Percentiles rank a stretch among this genome's conserved stretches.
These are phyloP conservation scores for Daucus carota DNA, from an alignment of 129 eudicot species.

Conservation along the genomic window DNA sequence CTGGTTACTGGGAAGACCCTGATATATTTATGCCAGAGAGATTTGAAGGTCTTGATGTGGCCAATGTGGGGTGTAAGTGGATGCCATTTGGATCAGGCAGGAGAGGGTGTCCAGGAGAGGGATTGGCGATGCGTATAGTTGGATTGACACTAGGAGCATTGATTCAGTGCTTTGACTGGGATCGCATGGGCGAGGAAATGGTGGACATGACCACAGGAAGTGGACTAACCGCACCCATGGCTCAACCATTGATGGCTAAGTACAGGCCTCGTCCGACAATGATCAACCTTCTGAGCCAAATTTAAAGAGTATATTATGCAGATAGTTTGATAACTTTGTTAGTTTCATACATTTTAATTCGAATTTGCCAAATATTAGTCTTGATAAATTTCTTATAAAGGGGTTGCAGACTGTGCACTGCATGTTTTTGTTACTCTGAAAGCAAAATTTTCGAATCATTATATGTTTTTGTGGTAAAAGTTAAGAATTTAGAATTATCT, in stretches of 20 bases:
- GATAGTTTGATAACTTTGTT: neutral
- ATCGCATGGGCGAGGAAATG: conserved; percentile 33
- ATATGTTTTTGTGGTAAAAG: neutral
- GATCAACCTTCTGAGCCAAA: conserved; percentile 4
- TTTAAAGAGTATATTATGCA: neutral
- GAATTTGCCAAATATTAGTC: neutral
- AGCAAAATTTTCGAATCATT: neutral
- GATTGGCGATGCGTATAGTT: conserved; percentile 46
- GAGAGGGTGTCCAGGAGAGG: conserved; percentile 76
- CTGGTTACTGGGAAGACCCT: conserved; percentile 38
- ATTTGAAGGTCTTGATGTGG: conserved; percentile 36
- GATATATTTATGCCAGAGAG: conserved; percentile 41
- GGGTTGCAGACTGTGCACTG: neutral
- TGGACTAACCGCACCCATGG: conserved; percentile 43
- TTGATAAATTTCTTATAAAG: too few species aligned
- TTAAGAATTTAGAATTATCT: too few species aligned
- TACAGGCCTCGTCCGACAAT: conserved; percentile 31
- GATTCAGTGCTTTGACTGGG: conserved; percentile 74
- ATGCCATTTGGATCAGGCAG: conserved; percentile 77
- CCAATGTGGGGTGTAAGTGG: conserved; percentile 35
- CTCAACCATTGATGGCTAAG: conserved; percentile 42
- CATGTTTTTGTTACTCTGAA: neutral
- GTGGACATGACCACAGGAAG: conserved; percentile 47
- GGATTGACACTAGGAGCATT: conserved; percentile 47
- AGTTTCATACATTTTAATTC: neutral